These are phyloP conservation scores for Tagetes erecta DNA, from an alignment of 129 eudicot species.

Conservation along the genomic window DNA sequence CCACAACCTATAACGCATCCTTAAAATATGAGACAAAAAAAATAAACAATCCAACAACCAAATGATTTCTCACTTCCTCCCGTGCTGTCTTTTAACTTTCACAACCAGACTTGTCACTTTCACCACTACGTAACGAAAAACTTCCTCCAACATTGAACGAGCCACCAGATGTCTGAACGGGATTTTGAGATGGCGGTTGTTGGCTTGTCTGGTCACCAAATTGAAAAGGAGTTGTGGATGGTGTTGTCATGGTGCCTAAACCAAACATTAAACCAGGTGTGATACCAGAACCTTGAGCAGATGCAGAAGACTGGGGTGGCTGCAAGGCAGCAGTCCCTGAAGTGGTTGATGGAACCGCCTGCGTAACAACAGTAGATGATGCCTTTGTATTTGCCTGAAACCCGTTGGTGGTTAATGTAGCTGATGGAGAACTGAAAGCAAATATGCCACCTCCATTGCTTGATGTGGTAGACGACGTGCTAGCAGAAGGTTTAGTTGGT, in stretches of 20 bases:
- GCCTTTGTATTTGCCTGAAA: slow-evolving; percentile 32
- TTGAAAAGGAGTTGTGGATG: slow-evolving; percentile 46
- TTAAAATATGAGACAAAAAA: no score
- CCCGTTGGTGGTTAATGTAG: slow-evolving; percentile 33
- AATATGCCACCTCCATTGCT: slow-evolving; percentile 42
- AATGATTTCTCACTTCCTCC: slow-evolving; percentile 46
- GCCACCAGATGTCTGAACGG: slow-evolving; percentile 66
- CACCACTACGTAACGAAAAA: slow-evolving; percentile 81
- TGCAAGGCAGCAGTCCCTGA: slow-evolving; percentile 34
- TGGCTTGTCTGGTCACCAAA: slow-evolving; percentile 68
- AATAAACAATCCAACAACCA: no score
- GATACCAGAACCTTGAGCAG: slow-evolving; percentile 50
- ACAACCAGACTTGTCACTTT: slow-evolving; percentile 65
- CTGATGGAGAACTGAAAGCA: slow-evolving; percentile 41
- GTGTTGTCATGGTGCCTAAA: slow-evolving; percentile 36
- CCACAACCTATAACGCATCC: no score
- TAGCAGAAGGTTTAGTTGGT: slow-evolving; percentile 22
- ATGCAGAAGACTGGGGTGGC: slow-evolving; percentile 50
- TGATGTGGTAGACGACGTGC: slow-evolving; percentile 29
- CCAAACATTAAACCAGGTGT: slow-evolving; percentile 58
- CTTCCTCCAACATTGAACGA: slow-evolving; percentile 64
- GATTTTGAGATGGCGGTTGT: slow-evolving; percentile 44
- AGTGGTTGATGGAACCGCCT: slow-evolving; percentile 36
- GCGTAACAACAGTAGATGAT: slow-evolving; percentile 38
- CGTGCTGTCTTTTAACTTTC: slow-evolving; percentile 37